Evolutionary conservation across 345 rosid species (phyloP), one percentile per base, ranked within the genome.

Genomic region (Geranium brycei): DNA sequence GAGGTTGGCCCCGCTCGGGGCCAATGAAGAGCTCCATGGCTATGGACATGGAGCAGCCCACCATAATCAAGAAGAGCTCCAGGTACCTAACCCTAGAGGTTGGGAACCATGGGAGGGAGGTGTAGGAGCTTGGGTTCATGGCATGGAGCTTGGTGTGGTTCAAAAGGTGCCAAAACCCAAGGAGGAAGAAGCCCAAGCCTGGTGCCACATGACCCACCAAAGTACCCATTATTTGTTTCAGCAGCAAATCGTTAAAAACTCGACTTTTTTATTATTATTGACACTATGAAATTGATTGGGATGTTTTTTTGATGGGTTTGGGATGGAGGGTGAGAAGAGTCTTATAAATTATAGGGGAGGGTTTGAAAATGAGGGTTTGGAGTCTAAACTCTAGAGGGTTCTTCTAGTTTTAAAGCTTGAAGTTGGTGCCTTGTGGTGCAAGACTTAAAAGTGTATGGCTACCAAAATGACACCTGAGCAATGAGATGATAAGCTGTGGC

Each of bases 1-100:
- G 76, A 15, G 95, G 98, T 15, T 85, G 95, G 75, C 89, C 95
- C n/a, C 71, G 80, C 59, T 62, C 64, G 0, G 89, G 96, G 3
- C 92, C 85, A 32, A 91, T 76, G 62, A 91, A 83, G 61, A 91
- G 91, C 65, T 91, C 96, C 74, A 87, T 82, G n/a, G 85, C 75
- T 5, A 91, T 66, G 31, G 95, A 91, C 28, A 85, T 35, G 51
- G 76, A 82, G 62, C 81, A 80, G 17, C 62, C 84, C n/a, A 77
- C 0, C 81, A 91, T 85, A 80, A 89, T 83, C 15, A 80, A 23
- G 64, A 73, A 59, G 28, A 85, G 91, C 77, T 89, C 98, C 61
- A 76, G 0, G 77, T 91, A 69, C 75, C 82, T 81, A 32, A 66
- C 8, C 65, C 71, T 86, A 4, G 82, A 67, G 28, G 79, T 17